These are phyloP conservation scores for Citrus medica DNA, from an alignment of 345 rosid species.

Conservation along the genomic window DNA sequence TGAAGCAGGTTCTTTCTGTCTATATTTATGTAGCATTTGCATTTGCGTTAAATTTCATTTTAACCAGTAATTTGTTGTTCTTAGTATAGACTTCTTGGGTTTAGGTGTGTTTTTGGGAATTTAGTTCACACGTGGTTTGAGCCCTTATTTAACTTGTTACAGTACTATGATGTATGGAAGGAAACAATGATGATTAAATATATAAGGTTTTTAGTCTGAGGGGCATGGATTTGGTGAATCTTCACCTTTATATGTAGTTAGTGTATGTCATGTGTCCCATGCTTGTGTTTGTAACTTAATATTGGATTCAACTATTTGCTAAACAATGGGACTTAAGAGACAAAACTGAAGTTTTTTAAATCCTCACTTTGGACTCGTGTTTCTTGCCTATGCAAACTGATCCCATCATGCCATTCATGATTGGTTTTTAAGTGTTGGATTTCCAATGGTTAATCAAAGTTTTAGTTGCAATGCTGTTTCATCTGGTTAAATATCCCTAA, in stretches of 20 bases:
- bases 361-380: background rate
- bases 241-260: no score
- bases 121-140: no score
- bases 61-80: no score
- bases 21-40: background rate
- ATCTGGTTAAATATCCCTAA: background rate
- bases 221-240: no score
- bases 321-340: background rate
- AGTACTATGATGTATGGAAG: no score
- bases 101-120: no score
- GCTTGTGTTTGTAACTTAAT: background rate
- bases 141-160: no score
- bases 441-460: background rate
- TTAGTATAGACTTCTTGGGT: no score
- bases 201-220: no score
- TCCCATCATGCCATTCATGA: background rate
- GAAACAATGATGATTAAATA: no score
- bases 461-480: background rate
- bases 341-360: background rate
- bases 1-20: slow-evolving; percentile 35
- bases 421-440: background rate
- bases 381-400: background rate
- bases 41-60: no score
- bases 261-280: background rate
- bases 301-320: background rate